Evolutionary conservation across 2,329 filamentous ascomycete genomes (phyloP), one percentile per base, ranked within the genome.

Genomic region (Neofusicoccum kwambonambiense): DNA sequence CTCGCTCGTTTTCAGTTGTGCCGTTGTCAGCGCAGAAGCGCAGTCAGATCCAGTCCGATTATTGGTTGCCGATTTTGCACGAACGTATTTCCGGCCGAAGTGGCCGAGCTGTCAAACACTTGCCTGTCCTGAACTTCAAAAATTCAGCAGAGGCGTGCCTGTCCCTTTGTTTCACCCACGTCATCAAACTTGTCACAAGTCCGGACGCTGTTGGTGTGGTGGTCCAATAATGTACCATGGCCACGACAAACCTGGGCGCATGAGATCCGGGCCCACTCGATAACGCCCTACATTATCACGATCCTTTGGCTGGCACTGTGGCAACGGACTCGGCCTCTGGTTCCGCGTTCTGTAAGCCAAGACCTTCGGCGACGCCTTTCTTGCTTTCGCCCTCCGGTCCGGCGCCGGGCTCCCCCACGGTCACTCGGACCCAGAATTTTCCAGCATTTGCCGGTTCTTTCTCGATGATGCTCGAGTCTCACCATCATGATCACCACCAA

Each of bases 91-190:
- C 39, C 15, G 19, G 39, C 39, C 54, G 41, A 35, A 19, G 31
- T 60, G 42, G 27, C 41, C n/a, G 31, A 11, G 8, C 2, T 44
- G 4, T 42, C 54, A 27, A 45, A 45, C 35, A 17, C 11, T 6
- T n/a, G 51, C 9, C 12, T 57, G 13, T 8, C 11, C 15, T 44
- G 19, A 31, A 47, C 12, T 17, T 47, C 31, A 22, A 22, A 60
- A 35, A 37, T 47, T 45, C 9, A 13, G 35, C 17, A 22, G 56
- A 47, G 12, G 31, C 56, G 42, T 37, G 41, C 56, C 13, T 9
- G 22, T 47, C 11, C 31, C 15, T 34, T 47, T 60, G 56, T 60
- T 60, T 60, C 56, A 60, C 56, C 56, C 56, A 60, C 56, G 56
- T 60, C 56, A 60, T 47, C 17, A 12, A 37, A 12, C 27, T 15